Base-by-base conservation (phyloP, 139 green algal species). In the Spirogloea muscicola region DNA sequence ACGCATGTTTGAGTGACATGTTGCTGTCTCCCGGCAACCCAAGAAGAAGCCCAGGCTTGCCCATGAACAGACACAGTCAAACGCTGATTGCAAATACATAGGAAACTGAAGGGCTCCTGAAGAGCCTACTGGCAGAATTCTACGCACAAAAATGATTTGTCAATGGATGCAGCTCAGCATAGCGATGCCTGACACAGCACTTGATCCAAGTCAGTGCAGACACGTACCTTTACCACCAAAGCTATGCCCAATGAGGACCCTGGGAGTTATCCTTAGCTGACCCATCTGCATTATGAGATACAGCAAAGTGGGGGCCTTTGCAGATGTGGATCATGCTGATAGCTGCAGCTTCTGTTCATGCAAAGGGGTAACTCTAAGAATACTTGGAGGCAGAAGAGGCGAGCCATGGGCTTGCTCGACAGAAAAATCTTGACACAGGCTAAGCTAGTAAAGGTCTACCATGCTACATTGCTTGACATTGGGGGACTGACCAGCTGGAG, bases 231-330 rank as follows among this genome's bases (percentile, higher is more conserved):
- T 96, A 63, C 91, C 91, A 18, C 93, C 93, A 76, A 97, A 97
- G 6, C 76, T 90, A 76, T 97, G 93, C 4, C 93, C 93, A 25
- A 97, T 87, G 27, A 97, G 84, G 55, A 94, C 74, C 48, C 84
- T 68, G 0, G 92, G 92, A 74, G 96, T 96, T 2, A 97, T 67
- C 37, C 87, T 87, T 37, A 96, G 87, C 41, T 84, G 42, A n/a
- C 4, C 70, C 4, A 75, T 73, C 68, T 31, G 66, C 21, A 39
- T 18, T 36, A 59, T 16, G 16, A 51, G 18, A 59, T 18, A 59
- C 21, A 43, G 25, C 25, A 31, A 21, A 55, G 21, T 21, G 21
- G 21, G 21, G 21, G 21, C 21, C 21, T 55, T 55, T 55, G 21
- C 46, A 21, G 21, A 55, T 55, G 46, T 55, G 21, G 21, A 21